Evolutionary conservation across 2,329 filamentous ascomycete genomes (phyloP), one percentile per base, ranked within the genome.

Genomic region (Exserohilum rostratum): DNA sequence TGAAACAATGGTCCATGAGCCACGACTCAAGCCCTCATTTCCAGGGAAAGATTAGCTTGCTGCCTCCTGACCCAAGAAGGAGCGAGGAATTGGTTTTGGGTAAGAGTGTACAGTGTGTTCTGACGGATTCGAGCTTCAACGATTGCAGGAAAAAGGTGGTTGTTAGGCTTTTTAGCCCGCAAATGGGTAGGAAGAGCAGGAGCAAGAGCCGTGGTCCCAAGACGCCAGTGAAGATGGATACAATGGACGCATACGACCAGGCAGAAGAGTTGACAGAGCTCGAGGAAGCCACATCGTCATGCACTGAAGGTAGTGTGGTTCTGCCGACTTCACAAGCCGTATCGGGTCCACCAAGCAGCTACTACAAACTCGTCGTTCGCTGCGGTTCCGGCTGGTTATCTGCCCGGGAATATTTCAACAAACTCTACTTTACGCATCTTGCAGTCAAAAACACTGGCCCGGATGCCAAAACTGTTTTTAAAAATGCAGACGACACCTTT

Each of bases 1-100:
- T 73, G 31, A 53, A 48, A 17, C 48, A 54, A 39, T 73, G 70
- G 70, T 65, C 68, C 17, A 45, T 61, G 7, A 47, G 61, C 25
- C 65, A 73, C 56, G 69, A 73, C 40, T 67, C 69, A 13, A 69
- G 67, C 33, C 42, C 58, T 3, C 53, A 68, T 42, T 73, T 70
- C 30, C 63, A 71, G 17, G 70, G 70, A 20, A 68, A 60, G 5
- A 65, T 73, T 20, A 68, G 58, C 46, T 27, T 71, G 2, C 11
- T 56, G 6, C 49, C 59, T 6, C 53, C 44, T n/a, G 51, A 50
- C 20, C 29, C 46, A 12, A 15, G 45, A 30, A 15, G 27, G n/a
- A 50, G 22, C 6, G 53, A 64, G 15, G 44, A 45, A 2, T 27
- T 68, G 17, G 61, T 57, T 15, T 50, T 73, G 29, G 68, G 70